Evolutionary conservation across 1,284 basidiomycete species (phyloP).

Genomic region (Puccinia sorghi): DNA sequence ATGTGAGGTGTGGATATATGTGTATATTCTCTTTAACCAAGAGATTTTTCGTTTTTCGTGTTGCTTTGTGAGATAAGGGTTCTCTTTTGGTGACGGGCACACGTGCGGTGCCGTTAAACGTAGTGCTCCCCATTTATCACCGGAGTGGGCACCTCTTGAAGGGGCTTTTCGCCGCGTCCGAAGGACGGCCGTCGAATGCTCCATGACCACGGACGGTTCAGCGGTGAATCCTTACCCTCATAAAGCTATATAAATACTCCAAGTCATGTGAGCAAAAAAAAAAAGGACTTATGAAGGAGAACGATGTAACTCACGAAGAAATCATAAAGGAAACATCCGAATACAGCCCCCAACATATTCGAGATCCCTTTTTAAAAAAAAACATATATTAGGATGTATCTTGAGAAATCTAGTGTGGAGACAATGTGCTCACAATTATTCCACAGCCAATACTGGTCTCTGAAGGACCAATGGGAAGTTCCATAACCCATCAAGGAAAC

Average conservation of each 20-base stretch:
- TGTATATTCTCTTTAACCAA: background rate
- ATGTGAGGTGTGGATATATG: background rate
- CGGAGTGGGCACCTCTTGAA: background rate
- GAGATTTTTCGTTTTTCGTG: background rate
- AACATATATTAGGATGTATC: background rate
- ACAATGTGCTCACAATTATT: slow-evolving; percentile 27
- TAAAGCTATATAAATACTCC: background rate
- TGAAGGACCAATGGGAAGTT: slow-evolving; percentile 27
- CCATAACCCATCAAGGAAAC: slow-evolving; percentile 38
- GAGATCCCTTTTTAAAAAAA: slow-evolving; percentile 27
- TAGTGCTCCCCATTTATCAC: slow-evolving; percentile 13
- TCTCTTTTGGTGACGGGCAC: background rate
- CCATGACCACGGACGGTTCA: slow-evolving; percentile 16
- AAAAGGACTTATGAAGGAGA: background rate
- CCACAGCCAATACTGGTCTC: slow-evolving; percentile 50
- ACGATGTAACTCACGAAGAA: slow-evolving; percentile 21
- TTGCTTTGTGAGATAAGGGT: background rate
- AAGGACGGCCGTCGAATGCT: background rate
- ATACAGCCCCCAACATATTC: slow-evolving; percentile 19
- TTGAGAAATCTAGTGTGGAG: background rate
- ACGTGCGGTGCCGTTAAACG: slow-evolving; percentile 4
- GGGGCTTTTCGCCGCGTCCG: background rate
- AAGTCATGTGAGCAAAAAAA: background rate
- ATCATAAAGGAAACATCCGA: slow-evolving; percentile 42
- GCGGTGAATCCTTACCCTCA: slow-evolving; percentile 12